Conservation (phyloP, 345 rosid genomes). For the Erucastrum elatum region DNA sequence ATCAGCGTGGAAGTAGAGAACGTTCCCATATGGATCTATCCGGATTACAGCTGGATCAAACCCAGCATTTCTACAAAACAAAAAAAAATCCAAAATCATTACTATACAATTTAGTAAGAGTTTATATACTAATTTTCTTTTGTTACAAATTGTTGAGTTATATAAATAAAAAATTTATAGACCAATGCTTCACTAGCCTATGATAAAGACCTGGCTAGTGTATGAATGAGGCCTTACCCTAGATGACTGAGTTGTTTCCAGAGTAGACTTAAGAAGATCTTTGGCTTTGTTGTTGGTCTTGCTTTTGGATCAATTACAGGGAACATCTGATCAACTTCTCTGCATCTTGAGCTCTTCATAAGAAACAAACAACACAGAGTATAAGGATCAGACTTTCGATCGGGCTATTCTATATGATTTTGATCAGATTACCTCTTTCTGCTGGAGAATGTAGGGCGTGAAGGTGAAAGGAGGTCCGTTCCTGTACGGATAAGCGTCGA, state of each 20-base stretch:
- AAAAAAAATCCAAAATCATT: constrained; percentile 11
- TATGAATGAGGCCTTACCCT: constrained; percentile 49
- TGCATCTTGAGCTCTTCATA: constrained; percentile 49
- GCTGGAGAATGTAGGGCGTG: constrained; percentile 58
- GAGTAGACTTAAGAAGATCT: constrained; percentile 63
- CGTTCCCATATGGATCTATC: constrained; percentile 88
- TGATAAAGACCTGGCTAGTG: not conserved
- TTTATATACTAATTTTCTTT: too few species aligned
- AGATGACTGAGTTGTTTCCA: constrained; percentile 96
- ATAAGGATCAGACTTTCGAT: not conserved
- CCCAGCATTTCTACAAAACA: constrained; percentile 75
- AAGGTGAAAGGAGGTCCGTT: constrained; percentile 80
- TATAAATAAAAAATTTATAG: too few species aligned
- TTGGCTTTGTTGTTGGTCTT: constrained; percentile 63
- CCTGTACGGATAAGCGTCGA: constrained; percentile 38
- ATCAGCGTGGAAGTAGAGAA: constrained; percentile 85
- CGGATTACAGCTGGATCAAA: constrained; percentile 87
- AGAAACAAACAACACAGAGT: not conserved
- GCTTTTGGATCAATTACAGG: constrained; percentile 74
- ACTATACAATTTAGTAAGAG: not conserved
- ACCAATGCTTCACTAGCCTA: not conserved
- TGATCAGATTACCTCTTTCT: constrained; percentile 50
- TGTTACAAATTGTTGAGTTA: too few species aligned
- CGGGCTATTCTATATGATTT: not conserved
- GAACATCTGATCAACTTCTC: constrained; percentile 62